phyloP scores from a whole-genome alignment of 371 early-diverging fungal genomes.

The Syncephalastrum monosporum region DNA sequence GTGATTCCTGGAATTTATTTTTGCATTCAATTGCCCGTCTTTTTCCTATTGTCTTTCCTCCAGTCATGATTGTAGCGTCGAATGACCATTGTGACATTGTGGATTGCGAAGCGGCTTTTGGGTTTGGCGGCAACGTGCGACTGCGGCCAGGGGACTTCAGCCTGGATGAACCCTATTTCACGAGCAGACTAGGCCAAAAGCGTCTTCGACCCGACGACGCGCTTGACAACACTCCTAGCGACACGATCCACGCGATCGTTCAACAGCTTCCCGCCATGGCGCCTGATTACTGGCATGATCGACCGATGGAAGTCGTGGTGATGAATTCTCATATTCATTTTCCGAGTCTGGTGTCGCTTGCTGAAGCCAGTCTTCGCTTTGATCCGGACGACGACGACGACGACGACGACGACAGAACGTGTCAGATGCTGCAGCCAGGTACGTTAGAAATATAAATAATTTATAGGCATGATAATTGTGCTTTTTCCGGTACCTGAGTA shows the following conservation, averaged over 20 bases:
- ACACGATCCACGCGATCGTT: slow-evolving; percentile 20
- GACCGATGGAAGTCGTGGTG: background rate
- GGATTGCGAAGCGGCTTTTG: slow-evolving; percentile 11
- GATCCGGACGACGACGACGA: slow-evolving; percentile 7
- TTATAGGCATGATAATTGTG: background rate
- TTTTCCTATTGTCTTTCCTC: background rate
- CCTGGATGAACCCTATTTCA: slow-evolving; percentile 35
- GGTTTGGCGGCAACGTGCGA: background rate
- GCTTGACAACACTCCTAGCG: slow-evolving; percentile 21
- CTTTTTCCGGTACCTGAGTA: background rate
- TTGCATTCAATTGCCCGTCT: background rate
- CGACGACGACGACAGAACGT: background rate
- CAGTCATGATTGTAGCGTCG: background rate
- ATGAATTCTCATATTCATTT: slow-evolving; percentile 27
- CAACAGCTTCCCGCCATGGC: slow-evolving; percentile 18
- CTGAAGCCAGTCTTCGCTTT: slow-evolving; percentile 20
- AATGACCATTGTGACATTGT: slow-evolving; percentile 3
- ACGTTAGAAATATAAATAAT: background rate
- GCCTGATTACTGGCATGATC: background rate
- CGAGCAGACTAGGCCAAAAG: background rate
- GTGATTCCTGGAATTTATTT: too few species aligned
- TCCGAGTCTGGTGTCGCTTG: slow-evolving; percentile 27
- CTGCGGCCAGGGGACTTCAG: slow-evolving; percentile 33
- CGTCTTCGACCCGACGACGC: background rate
- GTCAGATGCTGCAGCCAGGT: slow-evolving; percentile 2